Base-by-base conservation (phyloP, 1,284 basidiomycete species). In the Bondarzewia mesenterica region DNA sequence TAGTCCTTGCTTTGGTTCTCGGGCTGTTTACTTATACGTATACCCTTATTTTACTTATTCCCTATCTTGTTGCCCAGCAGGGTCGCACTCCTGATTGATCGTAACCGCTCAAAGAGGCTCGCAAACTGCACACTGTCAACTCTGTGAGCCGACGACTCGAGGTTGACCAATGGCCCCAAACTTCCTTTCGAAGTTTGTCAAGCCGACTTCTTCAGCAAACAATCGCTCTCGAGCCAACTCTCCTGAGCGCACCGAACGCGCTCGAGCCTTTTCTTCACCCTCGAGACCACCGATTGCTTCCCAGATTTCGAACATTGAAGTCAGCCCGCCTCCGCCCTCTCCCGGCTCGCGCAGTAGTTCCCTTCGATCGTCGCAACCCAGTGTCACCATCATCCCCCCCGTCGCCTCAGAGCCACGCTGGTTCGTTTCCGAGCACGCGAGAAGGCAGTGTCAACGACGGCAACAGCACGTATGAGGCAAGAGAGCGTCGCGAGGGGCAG, bases 371-470 rank as follows among this genome's bases (percentile, higher is more conserved):
- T 59, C 60, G 12, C 61, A 63, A 27, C 75, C 71, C 6, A 75
- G 72, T 53, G 75, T 81, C 14, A 78, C 73, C 0, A 65, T 81
- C 26, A 66, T 80, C n/a, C 78, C 78, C n/a, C 5, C 78, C 78
- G 0, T 77, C 77, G 1, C 78, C 78, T 3, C 63, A 66, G 26
- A 53, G 58, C 44, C 63, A 59, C 50, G 59, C 62, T n/a, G 47
- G 54, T 47, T 56, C 58, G 26, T 44, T 53, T 54, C 60, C 52
- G n/a, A 42, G 44, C 32, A 44, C 52, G n/a, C 27, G 16, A 15
- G 47, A 53, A 23, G 18, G 27, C 15, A 37, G 27, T 18, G 3
- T 27, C 51, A 16, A 32, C 1, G 43, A 36, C 35, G 50, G 50
- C 45, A 26, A 18, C 7, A 20, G 18, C 32, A 18, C 29, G 3